phyloP scores from a whole-genome alignment of 768 basidiomycete genomes.

The Tricholoma saponaceum region DNA sequence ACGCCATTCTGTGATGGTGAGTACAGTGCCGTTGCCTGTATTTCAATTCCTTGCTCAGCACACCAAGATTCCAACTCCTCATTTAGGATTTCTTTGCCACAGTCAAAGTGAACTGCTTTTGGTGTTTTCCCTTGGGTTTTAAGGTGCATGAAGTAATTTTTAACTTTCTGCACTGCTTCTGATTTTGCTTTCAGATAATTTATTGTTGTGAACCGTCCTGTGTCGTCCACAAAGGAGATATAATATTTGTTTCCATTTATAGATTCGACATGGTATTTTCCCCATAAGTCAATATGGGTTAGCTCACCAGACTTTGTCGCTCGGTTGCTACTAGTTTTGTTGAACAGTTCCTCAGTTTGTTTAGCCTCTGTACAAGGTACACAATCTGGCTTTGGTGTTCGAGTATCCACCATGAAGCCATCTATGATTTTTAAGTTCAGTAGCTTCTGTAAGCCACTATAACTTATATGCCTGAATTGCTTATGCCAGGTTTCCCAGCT shows the following conservation, averaged over 20 bases:
- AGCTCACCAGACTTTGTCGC: neutral
- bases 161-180: no score
- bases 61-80: no score
- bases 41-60: neutral
- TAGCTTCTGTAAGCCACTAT: no score
- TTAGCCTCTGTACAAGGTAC: no score
- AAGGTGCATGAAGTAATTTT: neutral
- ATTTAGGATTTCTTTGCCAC: neutral
- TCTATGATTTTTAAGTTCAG: constrained; percentile 2
- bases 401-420: neutral
- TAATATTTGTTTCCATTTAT: constrained; percentile 12
- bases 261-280: no score
- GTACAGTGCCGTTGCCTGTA: no score
- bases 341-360: constrained; percentile 4
- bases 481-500: no score
- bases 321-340: neutral
- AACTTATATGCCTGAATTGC: no score
- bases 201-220: neutral
- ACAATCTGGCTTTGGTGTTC: no score
- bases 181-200: constrained; percentile 1
- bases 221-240: constrained; percentile 3
- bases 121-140: neutral
- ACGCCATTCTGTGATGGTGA: no score
- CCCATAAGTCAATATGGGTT: no score
- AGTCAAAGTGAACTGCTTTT: no score